Evolutionary conservation across 2,329 filamentous ascomycete species (phyloP), one percentile per base, ranked within the genome.

Genomic region (Ampelomyces quisqualis): DNA sequence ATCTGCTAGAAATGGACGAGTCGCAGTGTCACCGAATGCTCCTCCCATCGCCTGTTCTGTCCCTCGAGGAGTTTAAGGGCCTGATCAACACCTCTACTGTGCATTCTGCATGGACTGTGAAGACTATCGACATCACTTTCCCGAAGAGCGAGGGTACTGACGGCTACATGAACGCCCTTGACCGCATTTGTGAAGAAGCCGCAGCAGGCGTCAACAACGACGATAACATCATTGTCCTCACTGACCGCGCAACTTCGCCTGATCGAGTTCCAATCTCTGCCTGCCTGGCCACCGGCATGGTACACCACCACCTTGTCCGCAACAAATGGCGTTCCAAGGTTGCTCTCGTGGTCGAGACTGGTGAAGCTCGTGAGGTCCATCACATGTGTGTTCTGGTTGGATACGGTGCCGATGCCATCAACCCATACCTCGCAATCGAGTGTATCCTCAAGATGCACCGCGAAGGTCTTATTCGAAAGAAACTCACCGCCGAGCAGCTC

Each of bases 321-420:
- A 96, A 95, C 78, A 91, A 94, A 74, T 95, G 90, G 89, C 81
- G 91, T 68, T 90, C 91, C 9, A 81, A 90, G 71, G 88, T 82
- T 54, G 91, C 90, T 32, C 73, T 97, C 31, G 78, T 95, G 27
- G 81, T 95, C 22, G 91, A 97, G 76, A 95, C 90, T 50, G 91
- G 86, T 31, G 91, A 97, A 70, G 91, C 91, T 58, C 88, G 91
- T 72, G 91, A 97, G 71, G 91, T 97, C 6, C 91, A 97, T 70
- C 91, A 97, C 73, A 95, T 96, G 89, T 95, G 89, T 74, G 91
- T 97, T n/a, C 79, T 96, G 29, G 81, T 97, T 45, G 91, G 91
- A 39, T 97, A 97, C 61, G 91, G 91, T 74, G 90, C 86, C 40
- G 91, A 97, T 73, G 91, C 85, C 34, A 83, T 97, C 66, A 95